These are phyloP conservation scores for Aspergillus udagawae DNA, from an alignment of 2,329 filamentous ascomycete genomes.

Conservation along the genomic window DNA sequence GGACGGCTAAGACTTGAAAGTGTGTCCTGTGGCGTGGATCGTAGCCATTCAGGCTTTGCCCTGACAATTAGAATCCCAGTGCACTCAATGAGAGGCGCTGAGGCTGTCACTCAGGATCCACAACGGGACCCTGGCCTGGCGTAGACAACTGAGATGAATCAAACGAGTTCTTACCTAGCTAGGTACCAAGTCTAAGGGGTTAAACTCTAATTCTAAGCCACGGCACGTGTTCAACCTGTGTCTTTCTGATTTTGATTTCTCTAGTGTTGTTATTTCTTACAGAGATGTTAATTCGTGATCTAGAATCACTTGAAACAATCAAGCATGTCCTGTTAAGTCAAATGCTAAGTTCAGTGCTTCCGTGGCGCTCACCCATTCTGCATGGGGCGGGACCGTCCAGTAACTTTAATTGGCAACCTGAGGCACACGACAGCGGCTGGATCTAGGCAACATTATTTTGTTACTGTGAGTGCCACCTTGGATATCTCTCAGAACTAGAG, in stretches of 20 bases:
- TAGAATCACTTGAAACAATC: not conserved
- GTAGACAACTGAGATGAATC: not conserved
- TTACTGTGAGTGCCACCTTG: not conserved
- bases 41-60: not conserved
- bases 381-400: not conserved
- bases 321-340: not conserved
- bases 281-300: not conserved
- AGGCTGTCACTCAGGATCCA: not conserved
- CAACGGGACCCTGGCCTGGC: not conserved
- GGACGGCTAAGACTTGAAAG: not conserved
- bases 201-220: not conserved
- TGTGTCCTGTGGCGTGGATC: not conserved
- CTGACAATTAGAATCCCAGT: not conserved
- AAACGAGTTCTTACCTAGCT: no score
- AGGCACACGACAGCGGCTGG: not conserved
- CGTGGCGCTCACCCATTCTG: not conserved
- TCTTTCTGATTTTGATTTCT: not conserved
- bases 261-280: not conserved
- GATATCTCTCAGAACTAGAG: not conserved
- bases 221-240: not conserved
- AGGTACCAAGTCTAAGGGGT: not conserved
- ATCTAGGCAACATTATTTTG: not conserved
- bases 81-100: not conserved
- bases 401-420: not conserved
- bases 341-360: not conserved